Evolutionary conservation across 257 asterid genomes (phyloP), one percentile per base, ranked within the genome.

Genomic region (Craterostigma plantagineum): DNA sequence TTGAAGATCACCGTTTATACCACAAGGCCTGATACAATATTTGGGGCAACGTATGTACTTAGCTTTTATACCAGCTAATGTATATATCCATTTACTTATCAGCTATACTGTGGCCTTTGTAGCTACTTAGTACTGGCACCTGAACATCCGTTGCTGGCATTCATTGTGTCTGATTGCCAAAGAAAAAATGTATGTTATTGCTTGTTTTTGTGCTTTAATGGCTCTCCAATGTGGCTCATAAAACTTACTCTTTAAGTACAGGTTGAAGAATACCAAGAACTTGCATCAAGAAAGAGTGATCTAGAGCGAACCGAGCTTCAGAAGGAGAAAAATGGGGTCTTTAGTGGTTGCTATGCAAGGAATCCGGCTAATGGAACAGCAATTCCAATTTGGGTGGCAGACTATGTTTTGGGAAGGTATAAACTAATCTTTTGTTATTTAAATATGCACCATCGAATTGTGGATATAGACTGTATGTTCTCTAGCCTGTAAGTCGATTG

Each of bases 251-350:
- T 30, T 59, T 54, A 62, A 39, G 46, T 33, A 50, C 70, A 83
- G 99, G 94, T 79, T 50, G 91, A 83, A 61, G 82, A 72, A 63
- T 90, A 90, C 74, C 69, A 57, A 61, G 94, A 83, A 66, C 62
- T 63, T 60, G 84, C 99, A 49, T 77, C 81, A 23, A 75, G 76
- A 59, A 90, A 83, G 76, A 90, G 94, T 70, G 99, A 90, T 54
- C 81, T 90, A 33, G 99, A 90, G 64, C 77, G 99, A 66, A 90
- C 95, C 41, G 95, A 79, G 62, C 91, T 90, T 65, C 95, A 90
- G 63, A 90, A 90, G 70, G 95, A 83, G 57, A 90, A 77, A 60
- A 72, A 78, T 9, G 99, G 95, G 17, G 95, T 90, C 30, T 83
- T 90, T 58, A 75, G 75, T 56, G 99, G 99, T 38, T 68, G 75